Evolutionary conservation across 2,329 filamentous ascomycete species (phyloP), one percentile per base, ranked within the genome.

Genomic region (Xylariaceae sp.): DNA sequence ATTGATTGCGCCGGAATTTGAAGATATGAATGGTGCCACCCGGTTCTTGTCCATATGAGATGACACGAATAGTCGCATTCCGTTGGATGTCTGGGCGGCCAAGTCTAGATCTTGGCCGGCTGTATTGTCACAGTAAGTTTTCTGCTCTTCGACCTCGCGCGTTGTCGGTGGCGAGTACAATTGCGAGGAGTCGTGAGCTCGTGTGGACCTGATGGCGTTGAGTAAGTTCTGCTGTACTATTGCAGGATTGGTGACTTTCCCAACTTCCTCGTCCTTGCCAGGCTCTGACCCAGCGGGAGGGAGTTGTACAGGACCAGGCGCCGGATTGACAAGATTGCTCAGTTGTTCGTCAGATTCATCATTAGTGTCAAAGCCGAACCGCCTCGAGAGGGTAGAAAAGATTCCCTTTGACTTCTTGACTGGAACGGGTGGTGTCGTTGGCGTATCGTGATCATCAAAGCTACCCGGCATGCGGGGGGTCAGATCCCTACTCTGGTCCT

Each of bases 101-200:
- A 88, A 87, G 13, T 78, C 78, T 9, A 96, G 84, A 73, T 96
- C 86, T 59, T 92, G 85, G 0, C 84, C 85, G 1, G 88, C 85
- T 23, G 79, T 87, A 66, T 85, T 82, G 75, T 97, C 92, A 73
- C 92, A 97, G 75, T 96, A 96, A 0, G 89, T 88, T 45, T 87
- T 84, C 66, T 90, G 88, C 73, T 96, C 92, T 70, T 88, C 88
- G 65, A 96, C 86, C 54, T 87, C 77, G 62, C 85, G 87, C 42
- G 88, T 87, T 56, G 84, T 77, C 0, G 90, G 90, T 18, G 85
- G 83, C 2, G 84, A 85, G 74, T 90, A 93, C n/a, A 96, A 75
- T 9, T 79, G 77, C 13, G 84, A 81, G 1, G 89, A 90, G 63
- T 89, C 88, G 72, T 92, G 87, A 0, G 91, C 80, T 44, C 91